phyloP scores from a whole-genome alignment of 768 basidiomycete species.

The Piloderma croceum region DNA sequence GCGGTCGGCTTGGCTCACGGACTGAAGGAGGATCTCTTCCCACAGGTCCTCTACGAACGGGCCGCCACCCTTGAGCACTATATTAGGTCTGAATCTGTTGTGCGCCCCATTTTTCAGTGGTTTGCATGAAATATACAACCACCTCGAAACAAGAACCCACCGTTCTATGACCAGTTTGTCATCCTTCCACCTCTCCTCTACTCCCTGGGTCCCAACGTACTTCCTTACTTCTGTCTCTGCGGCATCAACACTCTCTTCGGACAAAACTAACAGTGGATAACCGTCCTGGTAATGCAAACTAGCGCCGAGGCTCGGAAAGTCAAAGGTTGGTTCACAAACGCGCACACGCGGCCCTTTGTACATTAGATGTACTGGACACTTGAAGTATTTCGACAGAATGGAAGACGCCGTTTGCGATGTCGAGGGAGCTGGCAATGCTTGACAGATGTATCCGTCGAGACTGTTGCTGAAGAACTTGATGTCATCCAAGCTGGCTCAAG shows the following conservation, averaged over 20 bases:
- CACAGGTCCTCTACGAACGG: constrained; percentile 71
- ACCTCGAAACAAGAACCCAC: too few relatives aligned
- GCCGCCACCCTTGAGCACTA: constrained; percentile 59
- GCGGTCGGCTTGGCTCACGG: constrained; percentile 27
- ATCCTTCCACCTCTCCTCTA: constrained; percentile 47
- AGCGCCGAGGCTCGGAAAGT: constrained; percentile 55
- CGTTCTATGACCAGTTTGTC: constrained; percentile 52
- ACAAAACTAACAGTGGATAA: constrained; percentile 63
- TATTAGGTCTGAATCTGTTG: constrained; percentile 72
- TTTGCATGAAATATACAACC: too few relatives aligned
- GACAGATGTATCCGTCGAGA: constrained; percentile 67
- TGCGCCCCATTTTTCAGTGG: too few relatives aligned
- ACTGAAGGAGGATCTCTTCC: constrained; percentile 53
- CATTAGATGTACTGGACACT: constrained; percentile 53
- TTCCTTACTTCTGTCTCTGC: constrained; percentile 44
- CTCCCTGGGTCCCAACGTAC: constrained; percentile 44
- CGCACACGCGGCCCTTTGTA: constrained; percentile 60
- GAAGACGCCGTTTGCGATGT: constrained; percentile 41
- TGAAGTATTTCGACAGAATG: constrained; percentile 58
- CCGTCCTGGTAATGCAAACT: constrained; percentile 62
- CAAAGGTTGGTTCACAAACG: constrained; percentile 40
- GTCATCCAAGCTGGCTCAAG: constrained; percentile 41
- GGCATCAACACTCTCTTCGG: constrained; percentile 56
- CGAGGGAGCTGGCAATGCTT: constrained; percentile 31
- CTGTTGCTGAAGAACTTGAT: constrained; percentile 44